Base-by-base conservation (phyloP, 2,329 filamentous ascomycete species). In the Paracoccidioides lutzii region DNA sequence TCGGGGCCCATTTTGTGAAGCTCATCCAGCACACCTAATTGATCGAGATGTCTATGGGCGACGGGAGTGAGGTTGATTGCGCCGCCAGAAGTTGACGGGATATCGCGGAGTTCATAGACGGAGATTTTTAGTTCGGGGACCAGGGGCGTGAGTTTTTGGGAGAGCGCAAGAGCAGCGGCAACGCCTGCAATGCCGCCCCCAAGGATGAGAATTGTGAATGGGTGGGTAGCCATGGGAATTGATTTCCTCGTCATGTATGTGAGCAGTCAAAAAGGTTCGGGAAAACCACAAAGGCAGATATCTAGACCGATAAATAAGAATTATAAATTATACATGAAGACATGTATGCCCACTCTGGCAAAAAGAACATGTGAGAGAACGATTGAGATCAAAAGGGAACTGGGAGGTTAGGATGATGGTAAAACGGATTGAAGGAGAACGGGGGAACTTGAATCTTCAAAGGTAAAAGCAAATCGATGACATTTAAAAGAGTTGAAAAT, bases 11-110 rank as follows among this genome's bases (percentile, higher is more conserved):
- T 66, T 2, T 66, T 64, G 46, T 69, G 61, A 22, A 75, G 59
- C 53, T 72, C 69, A 1, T 66, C 59, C 2, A 74, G 62, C 2
- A 74, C 68, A 1, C 72, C 72, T 4, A 75, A 61, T 40, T 71
- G 66, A 32, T 72, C 68, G 5, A 76, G 67, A 59, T 74, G 70
- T 6, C 73, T 65, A 42, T 75, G 66, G 2, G 72, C 73, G 8
- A 73, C 72, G 1, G 73, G 73, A 0, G 72, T 74, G 15, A 76
- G 61, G 56, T 73, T 73, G 56, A 76, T 71, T 3, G 73, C 72
- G 8, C 73, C 73, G 7, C 73, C 73, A 10, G 71, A 69, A 4
- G 72, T 75, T 0, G 72, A 71, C 5, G 72, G 66, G 6, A 72
- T 60, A 14, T 70, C 65, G 56, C 72, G 67, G 28, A 71, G 66